Evolutionary conservation across 495 filamentous ascomycete species (phyloP).

Genomic region (Penicillium chermesinum): DNA sequence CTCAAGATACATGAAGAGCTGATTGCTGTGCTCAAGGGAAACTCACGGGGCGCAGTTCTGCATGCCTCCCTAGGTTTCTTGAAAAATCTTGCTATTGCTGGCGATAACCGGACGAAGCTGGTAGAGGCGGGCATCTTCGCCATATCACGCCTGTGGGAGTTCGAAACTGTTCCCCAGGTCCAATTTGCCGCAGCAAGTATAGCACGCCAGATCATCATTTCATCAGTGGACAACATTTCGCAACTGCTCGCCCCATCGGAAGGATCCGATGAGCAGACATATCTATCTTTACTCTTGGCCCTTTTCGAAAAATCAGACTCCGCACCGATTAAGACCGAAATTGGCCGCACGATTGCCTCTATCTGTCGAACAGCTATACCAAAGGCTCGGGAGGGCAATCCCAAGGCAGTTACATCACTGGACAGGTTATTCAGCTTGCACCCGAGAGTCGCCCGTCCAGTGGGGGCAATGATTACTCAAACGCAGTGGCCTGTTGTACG

Average conservation of each 20-base stretch:
- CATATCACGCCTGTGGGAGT: slow-evolving; percentile 56
- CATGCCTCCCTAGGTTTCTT: slow-evolving; percentile 69
- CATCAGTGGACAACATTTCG: slow-evolving; percentile 53
- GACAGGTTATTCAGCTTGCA: slow-evolving; percentile 50
- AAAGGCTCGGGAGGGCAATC: slow-evolving; percentile 27
- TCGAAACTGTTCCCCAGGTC: slow-evolving; percentile 59
- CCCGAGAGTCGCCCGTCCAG: slow-evolving; percentile 44
- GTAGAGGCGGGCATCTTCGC: slow-evolving; percentile 50
- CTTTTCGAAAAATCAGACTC: slow-evolving; percentile 56
- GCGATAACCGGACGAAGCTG: slow-evolving; percentile 54
- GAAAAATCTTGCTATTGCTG: slow-evolving; percentile 71
- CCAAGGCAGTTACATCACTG: slow-evolving; percentile 24
- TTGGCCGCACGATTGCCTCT: slow-evolving; percentile 59
- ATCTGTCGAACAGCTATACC: slow-evolving; percentile 57
- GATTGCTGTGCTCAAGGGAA: slow-evolving; percentile 45
- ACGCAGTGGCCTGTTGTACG: slow-evolving; percentile 64
- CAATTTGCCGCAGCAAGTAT: slow-evolving; percentile 66
- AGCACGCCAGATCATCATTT: slow-evolving; percentile 57
- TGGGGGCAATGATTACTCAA: slow-evolving; percentile 61
- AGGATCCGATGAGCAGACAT: slow-evolving; percentile 42
- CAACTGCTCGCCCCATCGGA: slow-evolving; percentile 38
- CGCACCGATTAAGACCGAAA: slow-evolving; percentile 65
- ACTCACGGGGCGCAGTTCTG: slow-evolving; percentile 48
- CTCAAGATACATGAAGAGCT: slow-evolving; percentile 52
- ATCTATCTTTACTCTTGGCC: slow-evolving; percentile 55